Percentiles rank a stretch among this genome's conserved stretches.
These are phyloP conservation scores for Saturnispora serradocipensis DNA, from an alignment of 805 yeast species.

Conservation along the genomic window DNA sequence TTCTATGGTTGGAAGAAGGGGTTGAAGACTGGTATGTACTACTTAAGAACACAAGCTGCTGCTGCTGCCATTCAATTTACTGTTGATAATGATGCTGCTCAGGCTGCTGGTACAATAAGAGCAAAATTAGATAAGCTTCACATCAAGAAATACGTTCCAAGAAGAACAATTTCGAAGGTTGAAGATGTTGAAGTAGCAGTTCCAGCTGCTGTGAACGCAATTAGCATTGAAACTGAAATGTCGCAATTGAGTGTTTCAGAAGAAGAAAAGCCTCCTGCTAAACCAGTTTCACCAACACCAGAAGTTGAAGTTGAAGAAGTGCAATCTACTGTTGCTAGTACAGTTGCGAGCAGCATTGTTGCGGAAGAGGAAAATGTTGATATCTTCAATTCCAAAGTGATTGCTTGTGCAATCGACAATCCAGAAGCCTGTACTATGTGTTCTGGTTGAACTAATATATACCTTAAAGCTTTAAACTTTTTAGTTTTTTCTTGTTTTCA, in stretches of 20 bases:
- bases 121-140: conserved; percentile 26
- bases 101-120: conserved; percentile 21
- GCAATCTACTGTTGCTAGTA: conserved; percentile 5
- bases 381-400: conserved; percentile 84
- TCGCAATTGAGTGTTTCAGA: conserved; percentile 13
- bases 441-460: conserved; percentile 56
- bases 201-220: conserved; percentile 4
- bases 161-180: conserved; percentile 19
- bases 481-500: background rate
- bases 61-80: conserved; percentile 96
- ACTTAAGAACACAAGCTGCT: conserved; percentile 96
- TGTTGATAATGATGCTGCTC: conserved; percentile 43
- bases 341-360: conserved; percentile 5
- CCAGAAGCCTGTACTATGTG: conserved; percentile 99
- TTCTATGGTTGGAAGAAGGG: conserved; percentile 99
- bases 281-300: conserved; percentile 1
- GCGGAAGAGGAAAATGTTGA: conserved; percentile 45
- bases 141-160: conserved; percentile 28
- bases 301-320: conserved; percentile 5
- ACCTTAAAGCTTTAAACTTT: background rate
- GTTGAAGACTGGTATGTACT: conserved; percentile 98
- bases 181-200: conserved; percentile 23
- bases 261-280: background rate
- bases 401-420: conserved; percentile 94
- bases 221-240: conserved; percentile 5